Conservation (phyloP, 1,139 yeast species). For the Saccharomyces pastorianus region DNA sequence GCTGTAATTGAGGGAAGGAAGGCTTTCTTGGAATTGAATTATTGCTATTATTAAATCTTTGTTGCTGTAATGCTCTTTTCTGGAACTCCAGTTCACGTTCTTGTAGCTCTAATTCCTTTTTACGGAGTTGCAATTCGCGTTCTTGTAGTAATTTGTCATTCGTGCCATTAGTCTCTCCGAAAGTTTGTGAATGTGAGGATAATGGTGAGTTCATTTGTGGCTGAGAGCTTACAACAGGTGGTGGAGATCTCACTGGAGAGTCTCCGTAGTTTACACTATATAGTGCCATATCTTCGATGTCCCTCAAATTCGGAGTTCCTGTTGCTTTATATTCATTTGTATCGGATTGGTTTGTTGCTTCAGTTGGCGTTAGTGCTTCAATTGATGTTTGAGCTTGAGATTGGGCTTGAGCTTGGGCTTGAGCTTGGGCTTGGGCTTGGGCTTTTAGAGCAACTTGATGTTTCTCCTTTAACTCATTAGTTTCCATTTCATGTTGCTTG, state of each 20-base stretch:
- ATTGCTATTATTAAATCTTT: slow-evolving; percentile 13
- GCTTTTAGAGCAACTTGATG: neutral
- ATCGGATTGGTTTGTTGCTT: neutral
- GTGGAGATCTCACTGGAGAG: slow-evolving; percentile 16
- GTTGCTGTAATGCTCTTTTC: slow-evolving; percentile 27
- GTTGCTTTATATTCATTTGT: slow-evolving; percentile 15
- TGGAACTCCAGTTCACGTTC: slow-evolving; percentile 37
- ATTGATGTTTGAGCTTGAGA: neutral
- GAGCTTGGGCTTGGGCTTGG: neutral
- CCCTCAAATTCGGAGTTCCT: slow-evolving; percentile 29
- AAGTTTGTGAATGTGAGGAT: neutral
- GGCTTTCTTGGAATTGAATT: slow-evolving; percentile 19
- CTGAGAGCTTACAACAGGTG: neutral
- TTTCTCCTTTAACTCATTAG: neutral
- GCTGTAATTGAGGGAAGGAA: slow-evolving; percentile 22
- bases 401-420: neutral
- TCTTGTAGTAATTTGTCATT: slow-evolving; percentile 18
- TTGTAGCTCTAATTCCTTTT: slow-evolving; percentile 39
- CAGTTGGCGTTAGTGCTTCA: neutral
- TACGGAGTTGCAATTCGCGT: slow-evolving; percentile 38
- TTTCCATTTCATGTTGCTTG: neutral
- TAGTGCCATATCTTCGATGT: slow-evolving; percentile 29
- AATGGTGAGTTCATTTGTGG: neutral
- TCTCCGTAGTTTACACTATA: slow-evolving; percentile 28
- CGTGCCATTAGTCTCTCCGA: neutral